A percentile compares a stretch with the other conserved stretches of the same genome.
These are phyloP conservation scores for Medakamo hakoo DNA, from an alignment of 139 green algal genomes.

Conservation along the genomic window DNA sequence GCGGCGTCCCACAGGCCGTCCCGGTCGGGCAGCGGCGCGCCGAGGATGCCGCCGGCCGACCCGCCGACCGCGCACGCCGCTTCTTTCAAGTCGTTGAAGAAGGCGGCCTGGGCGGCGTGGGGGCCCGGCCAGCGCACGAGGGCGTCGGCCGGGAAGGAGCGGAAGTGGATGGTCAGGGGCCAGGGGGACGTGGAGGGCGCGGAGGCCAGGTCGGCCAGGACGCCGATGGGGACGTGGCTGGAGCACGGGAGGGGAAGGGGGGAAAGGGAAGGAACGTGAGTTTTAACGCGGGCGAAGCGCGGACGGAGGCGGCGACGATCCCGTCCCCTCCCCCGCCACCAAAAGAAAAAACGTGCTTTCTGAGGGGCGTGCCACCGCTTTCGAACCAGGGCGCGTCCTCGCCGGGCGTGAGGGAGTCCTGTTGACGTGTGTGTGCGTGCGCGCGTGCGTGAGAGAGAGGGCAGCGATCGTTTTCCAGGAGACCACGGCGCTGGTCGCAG, in stretches of 20 bases:
- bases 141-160: background rate
- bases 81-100: background rate
- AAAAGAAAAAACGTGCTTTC: too few relatives aligned
- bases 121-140: background rate
- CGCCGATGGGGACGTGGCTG: background rate
- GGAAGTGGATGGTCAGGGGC: background rate
- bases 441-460: too few relatives aligned
- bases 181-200: background rate
- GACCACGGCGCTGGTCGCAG: too few relatives aligned
- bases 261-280: too few relatives aligned
- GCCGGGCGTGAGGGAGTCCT: background rate
- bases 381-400: background rate
- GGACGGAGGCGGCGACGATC: too few relatives aligned
- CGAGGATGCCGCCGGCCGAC: background rate
- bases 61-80: too few relatives aligned
- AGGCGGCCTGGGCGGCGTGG: background rate
- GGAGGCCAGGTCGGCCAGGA: background rate
- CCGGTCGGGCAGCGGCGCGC: too few relatives aligned
- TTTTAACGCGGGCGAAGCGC: too few relatives aligned
- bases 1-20: background rate
- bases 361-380: background rate
- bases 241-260: too few relatives aligned
- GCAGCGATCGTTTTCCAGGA: too few relatives aligned
- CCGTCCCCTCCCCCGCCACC: too few relatives aligned
- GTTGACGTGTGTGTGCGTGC: too few relatives aligned